Evolutionary conservation across 2,329 filamentous ascomycete species (phyloP), one percentile per base, ranked within the genome.

Genomic region (Alternaria gaisen): DNA sequence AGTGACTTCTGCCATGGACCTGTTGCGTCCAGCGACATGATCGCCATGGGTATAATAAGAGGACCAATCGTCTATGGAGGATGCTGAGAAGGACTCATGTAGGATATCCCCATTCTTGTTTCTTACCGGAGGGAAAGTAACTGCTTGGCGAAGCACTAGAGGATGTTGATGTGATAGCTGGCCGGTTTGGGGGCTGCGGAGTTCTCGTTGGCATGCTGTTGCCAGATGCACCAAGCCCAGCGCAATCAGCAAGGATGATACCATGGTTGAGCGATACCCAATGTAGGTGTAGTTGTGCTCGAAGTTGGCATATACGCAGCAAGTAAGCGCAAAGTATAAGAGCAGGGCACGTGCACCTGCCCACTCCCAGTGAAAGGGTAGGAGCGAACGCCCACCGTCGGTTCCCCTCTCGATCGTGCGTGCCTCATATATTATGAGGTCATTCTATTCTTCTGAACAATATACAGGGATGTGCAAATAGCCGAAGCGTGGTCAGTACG

Each of bases 81-180:
- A 73, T 53, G 76, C 78, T 56, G 79, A 77, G 55, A 81, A 80
- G 7, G 79, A 80, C 44, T 77, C 72, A 48, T 78, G 58, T 24
- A 81, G 65, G 7, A 78, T 69, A 32, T 76, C 65, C 60, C 81
- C 80, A 54, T 79, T 73, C 3, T 70, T 56, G 41, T 76, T 73
- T 24, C 80, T 61, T 1, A 67, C 66, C 3, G 76, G 75, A 9
- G 77, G 76, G 41, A 77, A 78, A 1, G 69, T 60, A 2, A 60
- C 58, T 53, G 73, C 70, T 66, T 70, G 28, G 36, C 63, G 40
- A 50, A 20, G 46, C 1, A 50, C 1, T 18, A 36, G 20, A 26
- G 46, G 46, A 50, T n/a, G 32, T 1, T 50, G 44, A 10, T 22
- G 46, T 3, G 20, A 26, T 12, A 26, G 30, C 32, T 38, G 46